Evolutionary conservation across 1,284 basidiomycete genomes (phyloP), one percentile per base, ranked within the genome.

Genomic region (Leccinum pallidistipes): DNA sequence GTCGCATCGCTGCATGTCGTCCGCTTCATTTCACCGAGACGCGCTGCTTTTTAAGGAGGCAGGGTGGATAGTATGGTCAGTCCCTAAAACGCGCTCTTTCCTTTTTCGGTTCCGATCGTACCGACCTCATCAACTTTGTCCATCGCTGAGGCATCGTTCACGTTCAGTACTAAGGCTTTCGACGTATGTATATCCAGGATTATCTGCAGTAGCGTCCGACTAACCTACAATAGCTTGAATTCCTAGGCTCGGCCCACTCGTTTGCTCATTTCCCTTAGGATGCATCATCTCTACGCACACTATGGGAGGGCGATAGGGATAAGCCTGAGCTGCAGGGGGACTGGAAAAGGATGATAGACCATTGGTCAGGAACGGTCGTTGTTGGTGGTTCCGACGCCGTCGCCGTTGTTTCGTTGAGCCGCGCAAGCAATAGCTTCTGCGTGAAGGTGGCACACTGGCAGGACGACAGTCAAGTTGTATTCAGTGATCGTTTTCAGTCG

Each of bases 211-310:
- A 18, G 2, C 21, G 7, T 53, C 38, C 8, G 21, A 29, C 63
- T 73, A 53, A 73, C 51, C 21, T 8, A 34, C 45, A 34, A 16
- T 55, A 74, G 72, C 67, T 76, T 52, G 18, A 60, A 32, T 74
- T 68, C 45, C 55, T 71, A 32, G 66, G 64, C 5, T 61, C 69
- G 31, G 66, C 69, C n/a, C 64, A 75, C 61, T 74, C 71, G 54
- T 64, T 83, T 8, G 79, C 84, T 3, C 74, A 80, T 40, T 90
- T 89, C 66, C 87, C 87, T 6, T 90, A 87, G 85, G 74, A 75
- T 16, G 61, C 73, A 12, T 65, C 77, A 12, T 85, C 86, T 7
- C 64, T 83, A 18, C 67, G 71, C 2, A 73, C 67, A 2, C 73
- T 88, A 6, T 87, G 82, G 83, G 71, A 75, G 21, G 82, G 81